Base-by-base conservation (phyloP, 371 early-diverging fungal species). In the Apophysomyces elegans region DNA sequence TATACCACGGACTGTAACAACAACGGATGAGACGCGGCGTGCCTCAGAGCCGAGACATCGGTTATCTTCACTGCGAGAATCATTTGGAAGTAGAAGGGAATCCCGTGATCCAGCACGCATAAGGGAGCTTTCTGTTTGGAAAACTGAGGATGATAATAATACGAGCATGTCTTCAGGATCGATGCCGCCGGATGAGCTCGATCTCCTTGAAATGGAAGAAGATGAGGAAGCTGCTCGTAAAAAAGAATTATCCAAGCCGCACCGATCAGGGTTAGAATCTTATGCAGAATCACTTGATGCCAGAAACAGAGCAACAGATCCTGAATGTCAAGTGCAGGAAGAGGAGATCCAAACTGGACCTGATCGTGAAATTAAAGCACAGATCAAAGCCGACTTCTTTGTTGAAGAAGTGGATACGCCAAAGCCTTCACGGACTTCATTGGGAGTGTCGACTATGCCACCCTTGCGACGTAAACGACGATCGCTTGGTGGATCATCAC, bases 331-430 rank as follows among this genome's bases (percentile, higher is more conserved):
- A 43, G 58, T 16, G 16, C 63, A 32, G 9, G 39, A 39, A 11
- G 46, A 36, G 7, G n/a, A 47, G 11, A 58, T 32, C 1, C 14
- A 47, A 43, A 32, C 50, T 1, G 59, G 62, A 4, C 72, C 71
- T 3, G 60, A 66, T 26, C 61, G 71, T 38, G 44, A 73, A 47
- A 70, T 69, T 63, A 68, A 68, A 21, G 75, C 72, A 36, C 73
- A 74, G 32, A 76, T 79, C 38, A 79, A 79, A 59, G 79, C 77
- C 12, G 64, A 73, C 37, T 75, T 79, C 38, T 79, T 77, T 32
- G 62, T 79, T 43, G 76, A 68, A 11, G 26, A 67, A 16, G 64
- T 50, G 1, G 73, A 68, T 26, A 36, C 62, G 1, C 38, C 57
- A 18, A 69, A 69, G 61, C 39, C 62, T 38, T 61, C 62, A 6